Percentiles rank a stretch among this genome's conserved stretches.
Evolutionary conservation across 768 basidiomycete genomes (phyloP).

Genomic region (Tubosaeta brunneosetosa): DNA sequence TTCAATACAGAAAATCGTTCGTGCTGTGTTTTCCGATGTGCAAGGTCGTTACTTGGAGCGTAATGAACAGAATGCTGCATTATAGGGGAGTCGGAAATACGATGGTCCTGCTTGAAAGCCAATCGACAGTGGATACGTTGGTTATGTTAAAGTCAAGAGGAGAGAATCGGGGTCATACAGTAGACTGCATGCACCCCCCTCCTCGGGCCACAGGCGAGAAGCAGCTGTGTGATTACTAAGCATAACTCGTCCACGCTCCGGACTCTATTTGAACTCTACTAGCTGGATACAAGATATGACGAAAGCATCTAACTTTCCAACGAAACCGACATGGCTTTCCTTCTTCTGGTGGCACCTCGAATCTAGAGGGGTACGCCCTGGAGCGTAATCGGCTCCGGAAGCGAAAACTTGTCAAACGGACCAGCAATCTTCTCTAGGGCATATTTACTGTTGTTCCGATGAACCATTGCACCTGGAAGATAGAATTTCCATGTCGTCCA

Average conservation of each 20-base stretch:
- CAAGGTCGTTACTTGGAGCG: conserved; percentile 7
- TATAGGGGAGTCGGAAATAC: not conserved
- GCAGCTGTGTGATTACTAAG: conserved; percentile 19
- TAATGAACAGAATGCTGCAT: conserved; percentile 18
- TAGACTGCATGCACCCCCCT: conserved; percentile 1
- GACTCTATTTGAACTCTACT: too few relatives aligned
- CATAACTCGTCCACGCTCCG: conserved; percentile 8
- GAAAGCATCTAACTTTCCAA: not conserved
- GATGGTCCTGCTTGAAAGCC: conserved; percentile 8
- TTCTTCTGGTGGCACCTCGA: not conserved
- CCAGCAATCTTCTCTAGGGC: conserved; percentile 50
- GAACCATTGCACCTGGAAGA: conserved; percentile 40
- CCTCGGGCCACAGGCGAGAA: not conserved
- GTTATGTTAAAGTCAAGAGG: conserved; percentile 8
- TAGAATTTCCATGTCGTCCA: conserved; percentile 68
- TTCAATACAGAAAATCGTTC: conserved; percentile 54
- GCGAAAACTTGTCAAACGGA: conserved; percentile 41
- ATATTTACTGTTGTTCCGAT: conserved; percentile 24
- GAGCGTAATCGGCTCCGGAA: conserved; percentile 23
- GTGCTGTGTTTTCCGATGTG: conserved; percentile 41
- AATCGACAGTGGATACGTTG: conserved; percentile 1
- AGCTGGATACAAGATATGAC: not conserved
- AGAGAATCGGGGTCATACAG: not conserved
- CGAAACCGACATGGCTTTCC: not conserved
- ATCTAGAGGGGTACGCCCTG: conserved; percentile 14